A percentile compares a stretch with the other conserved stretches of the same genome.
phyloP scores from a whole-genome alignment of 2,329 filamentous ascomycete species.

The Xylaria multiplex region DNA sequence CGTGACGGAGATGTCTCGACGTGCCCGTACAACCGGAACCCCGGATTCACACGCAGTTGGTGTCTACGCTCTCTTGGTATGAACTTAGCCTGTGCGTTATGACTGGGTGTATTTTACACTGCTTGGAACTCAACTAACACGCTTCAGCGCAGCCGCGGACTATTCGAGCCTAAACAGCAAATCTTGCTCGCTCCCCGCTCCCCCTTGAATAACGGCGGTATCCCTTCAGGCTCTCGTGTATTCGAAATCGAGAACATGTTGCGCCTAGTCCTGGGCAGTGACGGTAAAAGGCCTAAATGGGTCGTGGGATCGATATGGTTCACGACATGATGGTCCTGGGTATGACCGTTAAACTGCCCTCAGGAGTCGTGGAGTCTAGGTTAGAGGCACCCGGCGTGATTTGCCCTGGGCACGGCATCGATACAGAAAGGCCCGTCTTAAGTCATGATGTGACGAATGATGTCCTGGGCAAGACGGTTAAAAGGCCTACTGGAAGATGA shows the following conservation, averaged over 20 bases:
- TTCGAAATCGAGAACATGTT: not conserved
- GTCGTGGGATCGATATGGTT: slow-evolving; percentile 25
- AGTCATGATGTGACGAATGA: slow-evolving; percentile 29
- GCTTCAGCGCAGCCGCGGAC: not conserved
- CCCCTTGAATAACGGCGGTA: not conserved
- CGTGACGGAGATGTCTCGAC: not conserved
- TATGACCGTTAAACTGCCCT: slow-evolving; percentile 38
- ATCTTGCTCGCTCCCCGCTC: not conserved
- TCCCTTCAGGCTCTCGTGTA: not conserved
- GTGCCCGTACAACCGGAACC: not conserved
- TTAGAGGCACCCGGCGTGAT: slow-evolving; percentile 34
- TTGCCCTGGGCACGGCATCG: slow-evolving; percentile 38
- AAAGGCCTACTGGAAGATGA: slow-evolving; percentile 38
- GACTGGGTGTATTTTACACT: not conserved
- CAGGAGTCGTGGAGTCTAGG: slow-evolving; percentile 39
- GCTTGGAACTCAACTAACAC: slow-evolving; percentile 1
- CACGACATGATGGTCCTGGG: slow-evolving; percentile 36
- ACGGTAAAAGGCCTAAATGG: slow-evolving; percentile 52
- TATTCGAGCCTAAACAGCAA: not conserved
- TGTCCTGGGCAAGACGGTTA: slow-evolving; percentile 46
- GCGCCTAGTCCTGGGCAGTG: slow-evolving; percentile 53
- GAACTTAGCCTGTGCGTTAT: slow-evolving; percentile 1
- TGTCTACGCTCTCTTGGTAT: not conserved
- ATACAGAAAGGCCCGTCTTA: slow-evolving; percentile 25
- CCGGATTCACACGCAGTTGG: not conserved